Base-by-base conservation (phyloP, 169 alveolate species). In the Plasmodium coatneyi region DNA sequence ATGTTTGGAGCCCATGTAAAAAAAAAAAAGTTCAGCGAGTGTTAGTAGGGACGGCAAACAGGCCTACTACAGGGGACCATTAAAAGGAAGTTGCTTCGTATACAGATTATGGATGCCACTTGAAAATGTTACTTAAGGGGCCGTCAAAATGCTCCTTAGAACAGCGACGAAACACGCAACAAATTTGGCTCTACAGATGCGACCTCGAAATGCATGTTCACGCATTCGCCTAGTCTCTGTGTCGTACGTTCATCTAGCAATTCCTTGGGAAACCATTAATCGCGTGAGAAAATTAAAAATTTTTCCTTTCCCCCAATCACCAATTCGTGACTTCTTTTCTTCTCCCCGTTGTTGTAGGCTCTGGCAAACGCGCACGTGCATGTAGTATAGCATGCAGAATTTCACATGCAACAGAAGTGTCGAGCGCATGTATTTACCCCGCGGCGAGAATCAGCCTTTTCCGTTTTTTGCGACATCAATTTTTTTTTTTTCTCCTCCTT, bases 391-490 rank as follows among this genome's bases (percentile, higher is more conserved):
- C 76, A 25, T 32, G 76, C n/a, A n/a, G 5, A 66, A 10, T 1
- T 66, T 7, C 14, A 25, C 39, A 25, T 28, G 76, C 36, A 66
- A 66, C 76, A 66, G n/a, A 49, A 49, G n/a, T 60, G 36, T 34
- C 3, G 19, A 6, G 76, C 76, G 41, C 28, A 66, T 22, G 76
- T 66, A 66, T 49, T 49, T 49, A 66, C 76, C 76, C 36, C 19
- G 30, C 12, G 34, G 36, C 16, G 36, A 66, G 41, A 66, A 66
- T 66, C 76, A 66, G 30, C 76, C 76, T 66, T 36, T 92, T 95
- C 41, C 84, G 78, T 9, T 82, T 95, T 54, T 84, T 92, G 46
- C 82, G 92, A 43, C 92, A 82, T 56, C 92, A 84, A 39, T 92
- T 86, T 84, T 84, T 91, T 46, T 43, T 52, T 80, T 80, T 46